Evolutionary conservation across 2,329 filamentous ascomycete genomes (phyloP).

Genomic region (Fusarium beomiforme): DNA sequence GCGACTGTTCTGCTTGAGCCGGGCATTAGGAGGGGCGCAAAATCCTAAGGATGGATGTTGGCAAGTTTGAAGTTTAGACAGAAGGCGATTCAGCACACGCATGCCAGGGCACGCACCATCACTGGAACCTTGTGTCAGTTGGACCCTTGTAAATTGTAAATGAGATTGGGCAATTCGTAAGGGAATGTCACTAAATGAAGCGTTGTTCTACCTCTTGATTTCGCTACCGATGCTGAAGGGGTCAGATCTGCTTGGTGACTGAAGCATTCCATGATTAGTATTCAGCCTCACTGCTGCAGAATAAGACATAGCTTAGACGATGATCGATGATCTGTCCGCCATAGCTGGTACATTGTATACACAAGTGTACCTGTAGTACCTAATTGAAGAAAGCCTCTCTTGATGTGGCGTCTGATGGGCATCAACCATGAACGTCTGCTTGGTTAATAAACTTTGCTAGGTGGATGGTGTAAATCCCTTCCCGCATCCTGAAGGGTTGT

Average conservation of each 20-base stretch:
- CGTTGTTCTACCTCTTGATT: constrained; percentile 4
- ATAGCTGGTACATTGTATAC: neutral
- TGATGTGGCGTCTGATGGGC: constrained; percentile 32
- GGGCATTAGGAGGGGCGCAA: constrained; percentile 1
- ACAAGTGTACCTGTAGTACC: neutral
- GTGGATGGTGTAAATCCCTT: constrained; percentile 28
- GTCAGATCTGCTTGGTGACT: constrained; percentile 1
- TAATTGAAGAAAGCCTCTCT: neutral
- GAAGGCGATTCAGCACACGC: constrained; percentile 20
- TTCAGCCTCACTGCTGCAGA: constrained; percentile 23
- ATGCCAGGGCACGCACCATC: constrained; percentile 16
- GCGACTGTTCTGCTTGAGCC: neutral
- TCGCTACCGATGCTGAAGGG: constrained; percentile 9
- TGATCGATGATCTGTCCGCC: constrained; percentile 2
- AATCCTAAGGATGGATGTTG: constrained; percentile 7
- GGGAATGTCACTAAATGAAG: constrained; percentile 14
- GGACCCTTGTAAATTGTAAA: constrained; percentile 17
- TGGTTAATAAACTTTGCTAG: constrained; percentile 27
- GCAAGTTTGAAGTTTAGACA: constrained; percentile 8
- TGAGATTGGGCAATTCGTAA: constrained; percentile 20
- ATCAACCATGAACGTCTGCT: constrained; percentile 21
- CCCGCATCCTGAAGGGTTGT: constrained; percentile 23
- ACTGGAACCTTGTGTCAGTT: constrained; percentile 21
- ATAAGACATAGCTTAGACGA: neutral
- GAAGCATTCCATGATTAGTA: constrained; percentile 1